Base-by-base conservation (phyloP, 2,329 filamentous ascomycete genomes). In the Penicillium sp. region DNA sequence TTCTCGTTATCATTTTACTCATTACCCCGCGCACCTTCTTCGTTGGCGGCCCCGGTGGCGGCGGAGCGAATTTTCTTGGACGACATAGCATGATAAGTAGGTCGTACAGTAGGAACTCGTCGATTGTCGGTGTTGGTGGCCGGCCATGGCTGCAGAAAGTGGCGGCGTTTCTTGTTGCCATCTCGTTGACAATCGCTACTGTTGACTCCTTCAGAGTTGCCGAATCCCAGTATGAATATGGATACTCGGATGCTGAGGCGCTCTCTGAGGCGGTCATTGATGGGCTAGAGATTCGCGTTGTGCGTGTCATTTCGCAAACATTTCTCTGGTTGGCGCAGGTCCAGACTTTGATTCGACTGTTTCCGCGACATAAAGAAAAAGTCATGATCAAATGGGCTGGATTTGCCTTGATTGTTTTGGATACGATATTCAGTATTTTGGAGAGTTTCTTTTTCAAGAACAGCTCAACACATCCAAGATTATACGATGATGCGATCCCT, bases 371-470 rank as follows among this genome's bases (percentile, higher is more conserved):
- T 69, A 90, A 95, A 68, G 94, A 99, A 76, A 97, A 97, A 76
- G 87, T 97, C 50, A 90, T 97, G 63, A 99, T 99, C 77, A 97
- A 97, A 77, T 99, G 93, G 93, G 91, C 93, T 15, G 94, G 93
- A 1, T 97, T 97, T 70, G 92, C 89, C 3, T 83, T 99, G 54
- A 97, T 99, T 67, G 85, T 91, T 0, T 82, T 97, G 56, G 93
- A 97, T 70, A 87, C 93, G 42, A 85, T 92, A 11, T 99, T 99
- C 73, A 92, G 89, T 68, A 91, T 89, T 46, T 83, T 97, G 55
- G 95, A 97, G 78, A 94, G 89, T 67, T 97, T 97, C 68, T 73
- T 84, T 49, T 82, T 83, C 27, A 77, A 83, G 49, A 66, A 64
- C 6, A 68, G 67, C 15, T 68, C 66, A 8, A 73, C 72, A 14